A percentile compares a stretch with the other conserved stretches of the same genome.
phyloP scores from a whole-genome alignment of 495 filamentous ascomycete genomes.

The Aspergillus leporis region DNA sequence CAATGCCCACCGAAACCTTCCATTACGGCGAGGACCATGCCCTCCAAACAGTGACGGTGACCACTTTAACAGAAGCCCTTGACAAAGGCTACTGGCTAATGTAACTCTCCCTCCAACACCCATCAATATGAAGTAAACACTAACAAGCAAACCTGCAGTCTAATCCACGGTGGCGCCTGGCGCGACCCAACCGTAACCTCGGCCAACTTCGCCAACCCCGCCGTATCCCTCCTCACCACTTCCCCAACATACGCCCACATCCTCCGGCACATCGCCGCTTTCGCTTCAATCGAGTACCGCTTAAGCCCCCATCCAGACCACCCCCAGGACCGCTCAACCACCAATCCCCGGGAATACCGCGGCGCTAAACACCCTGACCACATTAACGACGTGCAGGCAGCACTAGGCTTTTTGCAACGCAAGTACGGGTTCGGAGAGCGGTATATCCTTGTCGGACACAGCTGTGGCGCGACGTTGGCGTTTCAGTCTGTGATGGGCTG shows the following conservation, averaged over 20 bases:
- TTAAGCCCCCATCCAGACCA: conserved; percentile 69
- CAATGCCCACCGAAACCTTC: conserved; percentile 27
- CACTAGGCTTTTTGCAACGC: conserved; percentile 59
- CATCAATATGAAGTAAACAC: neutral
- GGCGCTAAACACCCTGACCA: conserved; percentile 71
- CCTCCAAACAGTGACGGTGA: conserved; percentile 37
- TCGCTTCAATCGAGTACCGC: conserved; percentile 78
- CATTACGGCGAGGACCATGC: conserved; percentile 30
- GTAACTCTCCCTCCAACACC: conserved; percentile 26
- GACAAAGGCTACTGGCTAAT: conserved; percentile 48
- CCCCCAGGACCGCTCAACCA: conserved; percentile 48
- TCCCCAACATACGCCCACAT: conserved; percentile 18
- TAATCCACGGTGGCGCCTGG: conserved; percentile 90
- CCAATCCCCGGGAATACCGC: conserved; percentile 37
- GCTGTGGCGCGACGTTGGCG: conserved; percentile 71
- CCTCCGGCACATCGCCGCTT: conserved; percentile 50
- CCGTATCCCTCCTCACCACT: conserved; percentile 45
- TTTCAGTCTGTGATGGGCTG: conserved; percentile 63
- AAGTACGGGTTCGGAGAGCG: conserved; percentile 48
- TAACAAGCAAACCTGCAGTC: conserved; percentile 42
- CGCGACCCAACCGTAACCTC: conserved; percentile 67
- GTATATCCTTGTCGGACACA: conserved; percentile 76
- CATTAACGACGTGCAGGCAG: conserved; percentile 65
- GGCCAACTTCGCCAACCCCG: conserved; percentile 44
- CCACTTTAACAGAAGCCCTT: conserved; percentile 20